Evolutionary conservation across 352 stramenopile species (phyloP), one percentile per base, ranked within the genome.

Genomic region (Saprolegnia diclina): DNA sequence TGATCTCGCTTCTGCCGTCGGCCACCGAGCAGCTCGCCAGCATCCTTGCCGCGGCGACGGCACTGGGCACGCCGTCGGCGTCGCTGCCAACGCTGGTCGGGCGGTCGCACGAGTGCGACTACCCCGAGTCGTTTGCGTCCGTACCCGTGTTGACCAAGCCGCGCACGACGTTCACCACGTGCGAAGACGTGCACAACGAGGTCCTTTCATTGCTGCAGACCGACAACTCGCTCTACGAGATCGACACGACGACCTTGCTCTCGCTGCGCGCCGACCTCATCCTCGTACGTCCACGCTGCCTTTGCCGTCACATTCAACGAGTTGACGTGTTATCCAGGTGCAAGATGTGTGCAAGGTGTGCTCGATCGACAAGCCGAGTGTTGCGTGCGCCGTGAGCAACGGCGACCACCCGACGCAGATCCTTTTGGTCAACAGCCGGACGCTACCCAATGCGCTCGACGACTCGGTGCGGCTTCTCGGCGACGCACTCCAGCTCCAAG

Each of bases 81-180:
- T 46, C 55, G n/a, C 64, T 79, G 3, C 78, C 79, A 4, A 64
- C 77, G 67, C 75, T 91, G 24, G 83, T 91, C 16, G 83, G 79
- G 0, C 76, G 83, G n/a, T 90, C 81, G 21, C 83, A 91, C 66
- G 83, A 91, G 65, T 91, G 83, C 71, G 83, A 91, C 64, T 90
- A 74, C 64, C 83, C 83, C 0, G 21, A 40, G 16, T 67, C 71
- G 50, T 73, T 85, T 3, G 72, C 76, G 44, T 37, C 71, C n/a
- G 71, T 90, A 0, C 83, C 81, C 0, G 74, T 81, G 53, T 72
- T 91, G 45, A 91, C 83, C 5, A 75, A 77, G 9, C 63, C 82
- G 21, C 79, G 79, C 22, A 91, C 81, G 11, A 74, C 77, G 46
- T 91, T 90, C 71, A 90, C 80, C 26, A 86, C 69, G 32, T 87